phyloP scores from a whole-genome alignment of 306 rosid species.

The Gynostemma pentaphyllum region DNA sequence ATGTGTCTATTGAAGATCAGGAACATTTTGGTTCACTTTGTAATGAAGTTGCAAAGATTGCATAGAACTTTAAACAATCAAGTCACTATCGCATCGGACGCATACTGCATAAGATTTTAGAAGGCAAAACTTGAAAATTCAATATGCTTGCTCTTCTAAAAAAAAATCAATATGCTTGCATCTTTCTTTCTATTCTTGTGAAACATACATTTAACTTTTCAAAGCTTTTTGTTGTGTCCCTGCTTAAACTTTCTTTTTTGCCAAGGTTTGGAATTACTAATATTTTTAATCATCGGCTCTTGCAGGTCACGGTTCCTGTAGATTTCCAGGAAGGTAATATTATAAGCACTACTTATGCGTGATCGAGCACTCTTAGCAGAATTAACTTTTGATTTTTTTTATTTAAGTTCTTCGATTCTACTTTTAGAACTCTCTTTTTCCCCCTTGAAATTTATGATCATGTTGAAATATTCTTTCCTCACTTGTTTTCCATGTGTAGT shows the following conservation, averaged over 20 bases:
- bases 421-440: too few species aligned
- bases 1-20: background rate
- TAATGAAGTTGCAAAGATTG: background rate
- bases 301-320: slow-evolving; percentile 73
- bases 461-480: too few species aligned
- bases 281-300: slow-evolving; percentile 12
- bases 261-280: slow-evolving; percentile 5
- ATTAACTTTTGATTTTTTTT: background rate
- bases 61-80: background rate
- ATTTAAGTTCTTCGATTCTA: background rate
- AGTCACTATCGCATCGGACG: background rate
- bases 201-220: background rate
- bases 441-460: too few species aligned
- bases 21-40: background rate
- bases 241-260: background rate
- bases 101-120: background rate
- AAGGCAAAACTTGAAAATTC: background rate
- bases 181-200: background rate
- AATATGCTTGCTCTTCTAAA: too few species aligned
- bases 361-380: background rate
- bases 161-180: background rate
- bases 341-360: too few species aligned
- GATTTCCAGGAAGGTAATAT: slow-evolving; percentile 79
- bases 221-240: background rate
- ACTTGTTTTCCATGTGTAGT: slow-evolving; percentile 24